These are phyloP conservation scores for Anisodus acutangulus DNA, from an alignment of 257 asterid species.

Conservation along the genomic window DNA sequence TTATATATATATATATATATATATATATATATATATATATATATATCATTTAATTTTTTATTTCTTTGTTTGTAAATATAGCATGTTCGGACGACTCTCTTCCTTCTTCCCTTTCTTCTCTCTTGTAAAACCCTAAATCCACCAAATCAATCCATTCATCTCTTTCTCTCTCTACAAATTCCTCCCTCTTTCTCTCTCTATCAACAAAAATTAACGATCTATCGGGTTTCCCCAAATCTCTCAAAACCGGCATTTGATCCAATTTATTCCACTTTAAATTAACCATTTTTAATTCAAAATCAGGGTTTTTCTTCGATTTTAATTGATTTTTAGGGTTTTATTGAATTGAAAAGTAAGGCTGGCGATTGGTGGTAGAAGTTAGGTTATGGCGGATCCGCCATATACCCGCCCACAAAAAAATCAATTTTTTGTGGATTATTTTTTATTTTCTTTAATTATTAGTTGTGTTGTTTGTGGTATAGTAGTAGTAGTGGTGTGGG, in stretches of 20 bases:
- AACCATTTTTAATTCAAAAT: background rate
- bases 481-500: conserved; percentile 27
- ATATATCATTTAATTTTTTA: no score
- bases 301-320: conserved; percentile 23
- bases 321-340: conserved; percentile 26
- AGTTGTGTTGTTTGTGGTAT: conserved; percentile 1
- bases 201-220: background rate
- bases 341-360: conserved; percentile 41
- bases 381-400: conserved; percentile 80
- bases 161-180: background rate
- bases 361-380: conserved; percentile 49
- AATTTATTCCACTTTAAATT: background rate
- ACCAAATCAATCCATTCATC: conserved; percentile 26
- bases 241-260: background rate
- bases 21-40: no score
- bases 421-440: conserved; percentile 19
- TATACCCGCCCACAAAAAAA: conserved; percentile 44
- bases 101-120: conserved; percentile 1
- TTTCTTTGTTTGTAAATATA: no score
- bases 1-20: no score
- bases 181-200: conserved; percentile 26
- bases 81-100: conserved; percentile 17
- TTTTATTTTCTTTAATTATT: background rate
- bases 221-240: background rate
- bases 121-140: conserved; percentile 53